These are phyloP conservation scores for Botrytis porri DNA, from an alignment of 2,329 filamentous ascomycete species.

Conservation along the genomic window DNA sequence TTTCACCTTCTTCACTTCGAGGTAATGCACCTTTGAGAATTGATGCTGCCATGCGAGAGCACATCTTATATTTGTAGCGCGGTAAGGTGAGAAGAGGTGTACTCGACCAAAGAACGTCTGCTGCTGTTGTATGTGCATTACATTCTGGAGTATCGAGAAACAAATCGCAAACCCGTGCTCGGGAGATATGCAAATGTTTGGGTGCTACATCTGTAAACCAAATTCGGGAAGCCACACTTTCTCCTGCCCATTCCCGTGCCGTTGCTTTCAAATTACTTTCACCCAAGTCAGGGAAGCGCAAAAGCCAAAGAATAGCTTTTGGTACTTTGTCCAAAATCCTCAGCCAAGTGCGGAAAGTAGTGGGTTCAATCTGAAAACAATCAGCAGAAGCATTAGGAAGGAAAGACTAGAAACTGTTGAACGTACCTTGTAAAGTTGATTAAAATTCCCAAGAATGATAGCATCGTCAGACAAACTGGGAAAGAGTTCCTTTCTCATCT, in stretches of 20 bases:
- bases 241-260: constrained; percentile 77
- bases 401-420: background rate
- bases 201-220: constrained; percentile 96
- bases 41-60: constrained; percentile 93
- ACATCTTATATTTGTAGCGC: constrained; percentile 97
- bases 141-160: constrained; percentile 98
- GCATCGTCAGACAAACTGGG: constrained; percentile 76
- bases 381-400: background rate
- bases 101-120: constrained; percentile 93
- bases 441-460: constrained; percentile 96
- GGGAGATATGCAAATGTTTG: constrained; percentile 89
- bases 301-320: constrained; percentile 87
- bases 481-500: constrained; percentile 90
- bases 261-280: constrained; percentile 81
- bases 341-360: constrained; percentile 92
- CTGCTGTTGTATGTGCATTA: constrained; percentile 96
- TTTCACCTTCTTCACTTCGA: constrained; percentile 61
- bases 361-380: constrained; percentile 77
- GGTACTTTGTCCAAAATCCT: constrained; percentile 83
- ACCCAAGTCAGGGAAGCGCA: constrained; percentile 93
- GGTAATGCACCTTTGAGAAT: constrained; percentile 89
- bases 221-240: constrained; percentile 80
- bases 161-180: constrained; percentile 86
- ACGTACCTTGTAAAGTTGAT: constrained; percentile 93
- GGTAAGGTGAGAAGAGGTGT: constrained; percentile 89